Percentiles rank a stretch among this genome's conserved stretches.
Conservation (phyloP, 1,284 basidiomycete species). For the Irpex lacteus region DNA sequence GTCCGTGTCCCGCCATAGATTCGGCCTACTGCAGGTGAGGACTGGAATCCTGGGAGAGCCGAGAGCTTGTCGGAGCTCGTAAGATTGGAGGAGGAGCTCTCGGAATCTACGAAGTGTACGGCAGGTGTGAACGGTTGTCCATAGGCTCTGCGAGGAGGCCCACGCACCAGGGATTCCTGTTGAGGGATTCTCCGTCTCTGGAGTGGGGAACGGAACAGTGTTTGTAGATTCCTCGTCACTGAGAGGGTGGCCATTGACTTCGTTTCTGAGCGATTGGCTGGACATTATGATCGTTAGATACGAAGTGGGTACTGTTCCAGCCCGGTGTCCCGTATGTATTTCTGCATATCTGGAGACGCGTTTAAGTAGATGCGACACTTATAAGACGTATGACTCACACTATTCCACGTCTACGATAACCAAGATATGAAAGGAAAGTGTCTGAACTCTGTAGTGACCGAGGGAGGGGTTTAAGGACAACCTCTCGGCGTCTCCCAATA, state of each 20-base stretch:
- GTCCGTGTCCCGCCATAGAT: conserved; percentile 19
- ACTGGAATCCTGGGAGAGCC: conserved; percentile 31
- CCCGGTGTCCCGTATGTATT: not conserved
- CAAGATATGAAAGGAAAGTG: not conserved
- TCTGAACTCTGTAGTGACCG: not conserved
- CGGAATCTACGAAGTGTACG: conserved; percentile 18
- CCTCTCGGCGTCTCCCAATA: not conserved
- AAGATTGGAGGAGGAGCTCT: conserved; percentile 30
- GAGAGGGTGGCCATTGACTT: not conserved
- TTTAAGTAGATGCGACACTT: not conserved
- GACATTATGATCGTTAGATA: not conserved
- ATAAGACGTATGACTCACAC: not conserved
- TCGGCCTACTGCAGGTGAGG: conserved; percentile 29
- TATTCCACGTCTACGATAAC: not conserved
- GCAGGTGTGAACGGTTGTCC: not conserved
- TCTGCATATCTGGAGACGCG: not conserved
- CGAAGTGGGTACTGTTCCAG: not conserved
- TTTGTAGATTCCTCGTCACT: not conserved
- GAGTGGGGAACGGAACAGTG: conserved; percentile 14
- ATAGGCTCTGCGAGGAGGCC: not conserved
- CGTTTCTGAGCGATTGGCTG: not conserved
- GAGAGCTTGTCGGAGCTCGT: conserved; percentile 40
- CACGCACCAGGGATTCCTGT: conserved; percentile 8
- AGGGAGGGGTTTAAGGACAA: not conserved
- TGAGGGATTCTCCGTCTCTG: not conserved